These are phyloP conservation scores for Eimeria falciformis DNA, from an alignment of 169 alveolate species.

Conservation along the genomic window DNA sequence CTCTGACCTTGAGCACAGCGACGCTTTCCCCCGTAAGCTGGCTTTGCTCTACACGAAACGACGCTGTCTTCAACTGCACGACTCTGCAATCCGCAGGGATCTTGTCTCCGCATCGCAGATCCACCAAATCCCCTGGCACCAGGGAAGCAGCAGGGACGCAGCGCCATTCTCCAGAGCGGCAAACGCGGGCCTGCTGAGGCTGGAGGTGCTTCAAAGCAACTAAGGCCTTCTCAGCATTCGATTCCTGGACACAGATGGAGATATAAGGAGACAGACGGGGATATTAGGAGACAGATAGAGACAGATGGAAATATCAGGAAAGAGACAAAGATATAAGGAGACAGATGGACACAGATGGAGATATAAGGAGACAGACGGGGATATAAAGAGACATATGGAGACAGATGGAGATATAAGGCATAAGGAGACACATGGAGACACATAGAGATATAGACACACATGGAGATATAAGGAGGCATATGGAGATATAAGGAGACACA, in stretches of 20 bases:
- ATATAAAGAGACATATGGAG: not conserved
- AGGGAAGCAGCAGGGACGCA: slow-evolving; percentile 93
- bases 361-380: not conserved
- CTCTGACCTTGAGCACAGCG: slow-evolving; percentile 87
- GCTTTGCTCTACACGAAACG: slow-evolving; percentile 95
- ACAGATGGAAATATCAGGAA: not conserved
- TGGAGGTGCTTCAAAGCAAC: slow-evolving; percentile 97
- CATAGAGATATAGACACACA: not conserved
- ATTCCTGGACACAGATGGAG: slow-evolving; percentile 89
- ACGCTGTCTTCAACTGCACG: slow-evolving; percentile 92
- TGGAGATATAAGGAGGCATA: not conserved
- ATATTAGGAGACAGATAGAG: not conserved
- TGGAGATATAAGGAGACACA: not conserved
- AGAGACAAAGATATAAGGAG: not conserved
- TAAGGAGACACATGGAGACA: not conserved
- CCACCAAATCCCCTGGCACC: slow-evolving; percentile 98
- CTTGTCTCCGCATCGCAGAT: slow-evolving; percentile 96
- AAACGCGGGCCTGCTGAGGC: slow-evolving; percentile 93
- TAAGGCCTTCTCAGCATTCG: slow-evolving; percentile 98
- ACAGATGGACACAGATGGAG: not conserved
- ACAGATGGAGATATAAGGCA: not conserved
- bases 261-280: not conserved
- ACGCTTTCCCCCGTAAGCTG: slow-evolving; percentile 98
- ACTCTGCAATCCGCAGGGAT: slow-evolving; percentile 98
- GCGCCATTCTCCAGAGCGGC: slow-evolving; percentile 95